phyloP scores from a whole-genome alignment of 441 rosid species.

The Lepidium campestre region DNA sequence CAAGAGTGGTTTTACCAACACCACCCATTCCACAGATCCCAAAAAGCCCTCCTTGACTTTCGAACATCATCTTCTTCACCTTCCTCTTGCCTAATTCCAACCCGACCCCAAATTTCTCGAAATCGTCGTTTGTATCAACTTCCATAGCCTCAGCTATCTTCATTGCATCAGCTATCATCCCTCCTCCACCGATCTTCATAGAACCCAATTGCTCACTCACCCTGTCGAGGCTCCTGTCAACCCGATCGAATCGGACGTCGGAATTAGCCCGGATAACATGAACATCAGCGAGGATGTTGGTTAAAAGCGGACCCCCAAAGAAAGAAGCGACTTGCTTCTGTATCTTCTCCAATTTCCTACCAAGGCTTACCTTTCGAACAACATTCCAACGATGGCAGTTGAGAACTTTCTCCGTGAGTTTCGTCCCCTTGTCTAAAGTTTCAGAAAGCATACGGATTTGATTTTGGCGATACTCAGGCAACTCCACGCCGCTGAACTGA shows the following conservation, averaged over 20 bases:
- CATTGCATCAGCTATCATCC: slow-evolving; percentile 55
- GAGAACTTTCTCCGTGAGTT: slow-evolving; percentile 44
- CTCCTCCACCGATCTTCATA: slow-evolving; percentile 62
- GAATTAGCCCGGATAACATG: slow-evolving; percentile 42
- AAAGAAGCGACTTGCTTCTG: slow-evolving; percentile 44
- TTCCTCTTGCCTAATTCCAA: slow-evolving; percentile 58
- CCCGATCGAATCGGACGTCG: slow-evolving; percentile 44
- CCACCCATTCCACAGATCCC: slow-evolving; percentile 86
- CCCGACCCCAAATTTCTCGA: slow-evolving; percentile 38
- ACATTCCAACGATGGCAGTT: slow-evolving; percentile 56
- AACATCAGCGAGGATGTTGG: slow-evolving; percentile 57
- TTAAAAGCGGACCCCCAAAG: slow-evolving; percentile 35
- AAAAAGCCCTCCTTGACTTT: slow-evolving; percentile 32
- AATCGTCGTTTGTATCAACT: slow-evolving; percentile 21
- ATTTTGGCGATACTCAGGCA: slow-evolving; percentile 49
- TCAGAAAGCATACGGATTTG: slow-evolving; percentile 53
- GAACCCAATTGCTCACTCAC: slow-evolving; percentile 49
- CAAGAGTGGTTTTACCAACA: slow-evolving; percentile 86
- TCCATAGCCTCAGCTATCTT: slow-evolving; percentile 42
- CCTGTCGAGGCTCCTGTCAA: slow-evolving; percentile 33
- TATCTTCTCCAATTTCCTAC: slow-evolving; percentile 62
- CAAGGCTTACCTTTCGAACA: slow-evolving; percentile 38
- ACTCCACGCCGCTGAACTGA: slow-evolving; percentile 76
- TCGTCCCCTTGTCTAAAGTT: slow-evolving; percentile 39
- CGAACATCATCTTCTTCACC: slow-evolving; percentile 65